These are phyloP conservation scores for Pholiota molesta DNA, from an alignment of 768 basidiomycete species.

Conservation along the genomic window DNA sequence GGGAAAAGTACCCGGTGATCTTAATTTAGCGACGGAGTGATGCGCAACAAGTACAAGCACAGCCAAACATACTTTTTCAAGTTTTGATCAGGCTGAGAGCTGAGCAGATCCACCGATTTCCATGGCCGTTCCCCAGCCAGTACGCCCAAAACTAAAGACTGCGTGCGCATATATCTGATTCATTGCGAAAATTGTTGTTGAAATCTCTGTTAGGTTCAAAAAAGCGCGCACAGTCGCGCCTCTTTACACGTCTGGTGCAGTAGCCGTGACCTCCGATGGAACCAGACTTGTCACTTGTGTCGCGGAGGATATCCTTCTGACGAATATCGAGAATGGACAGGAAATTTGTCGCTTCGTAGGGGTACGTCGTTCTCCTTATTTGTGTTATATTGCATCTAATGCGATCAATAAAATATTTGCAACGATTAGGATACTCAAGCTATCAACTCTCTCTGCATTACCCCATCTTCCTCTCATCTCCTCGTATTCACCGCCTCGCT, in stretches of 20 bases:
- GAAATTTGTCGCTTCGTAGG: constrained; percentile 83
- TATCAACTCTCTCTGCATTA: constrained; percentile 82
- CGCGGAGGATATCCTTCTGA: constrained; percentile 82
- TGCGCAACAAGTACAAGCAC: constrained; percentile 11
- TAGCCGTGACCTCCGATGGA: constrained; percentile 80
- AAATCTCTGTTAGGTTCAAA: constrained; percentile 61
- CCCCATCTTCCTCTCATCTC: constrained; percentile 74
- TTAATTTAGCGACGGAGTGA: constrained; percentile 4
- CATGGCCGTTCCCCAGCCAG: constrained; percentile 36
- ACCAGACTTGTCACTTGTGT: constrained; percentile 83
- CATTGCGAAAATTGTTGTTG: not conserved
- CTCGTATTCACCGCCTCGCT: constrained; percentile 81
- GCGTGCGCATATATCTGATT: constrained; percentile 41
- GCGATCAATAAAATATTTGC: constrained; percentile 5
- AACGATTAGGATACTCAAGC: constrained; percentile 74
- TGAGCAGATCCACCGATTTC: constrained; percentile 2
- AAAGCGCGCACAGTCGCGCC: constrained; percentile 75
- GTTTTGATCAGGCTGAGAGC: not conserved
- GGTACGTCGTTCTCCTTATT: constrained; percentile 49
- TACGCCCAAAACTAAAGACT: constrained; percentile 58
- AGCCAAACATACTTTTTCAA: constrained; percentile 11
- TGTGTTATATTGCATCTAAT: not conserved
- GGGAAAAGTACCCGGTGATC: constrained; percentile 3
- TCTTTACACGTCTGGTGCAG: constrained; percentile 87
- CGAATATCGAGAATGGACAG: constrained; percentile 73